Base-by-base conservation (phyloP, 495 filamentous ascomycete genomes). In the Pyrenula aspistea region DNA sequence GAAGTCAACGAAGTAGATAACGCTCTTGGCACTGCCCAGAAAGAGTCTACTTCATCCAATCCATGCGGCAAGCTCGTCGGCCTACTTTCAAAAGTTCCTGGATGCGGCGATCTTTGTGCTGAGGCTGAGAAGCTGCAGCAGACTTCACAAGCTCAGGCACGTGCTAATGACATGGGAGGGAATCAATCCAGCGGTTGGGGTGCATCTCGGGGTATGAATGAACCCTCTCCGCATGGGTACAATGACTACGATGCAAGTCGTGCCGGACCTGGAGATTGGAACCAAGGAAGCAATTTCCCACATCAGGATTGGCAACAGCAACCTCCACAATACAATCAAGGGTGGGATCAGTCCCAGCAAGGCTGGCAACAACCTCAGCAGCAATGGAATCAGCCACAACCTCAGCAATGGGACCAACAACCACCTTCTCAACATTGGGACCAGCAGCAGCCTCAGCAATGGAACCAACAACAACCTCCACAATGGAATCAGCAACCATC, bases 1-100 rank as follows among this genome's bases (percentile, higher is more conserved):
- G 93, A 98, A 69, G 83, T 98, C 53, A 88, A 95, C 51, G 84
- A 97, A 65, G 82, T 96, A 66, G 85, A 96, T 62, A 70, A 78
- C 24, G 87, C 84, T 10, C 80, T 98, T 23, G 73, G 76, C 1
- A 73, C 83, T 57, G 84, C 84, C 1, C 68, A 83, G 61, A 59
- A 67, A 25, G 68, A 74, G 58, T 65, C 80, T 19, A 70, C 75
- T 23, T 79, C 77, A 1, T 64, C 61, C 31, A 62, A 59, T 60
- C 68, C 66, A 62, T 68, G 70, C 50, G 62, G 70, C 58, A 79
- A 83, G 24, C 81, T 98, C 52, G 85, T 86, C 22, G 79, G 81
- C 2, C 75, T 92, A 1, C 70, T 98, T 25, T 72, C 77, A 48
- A 86, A 95, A 60, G 71, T 98, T 19, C 92, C 92, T 1, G 87